A percentile compares a stretch with the other conserved stretches of the same genome.
Conservation (phyloP, 257 asterid genomes). For the Nicotiana obtusifolia region DNA sequence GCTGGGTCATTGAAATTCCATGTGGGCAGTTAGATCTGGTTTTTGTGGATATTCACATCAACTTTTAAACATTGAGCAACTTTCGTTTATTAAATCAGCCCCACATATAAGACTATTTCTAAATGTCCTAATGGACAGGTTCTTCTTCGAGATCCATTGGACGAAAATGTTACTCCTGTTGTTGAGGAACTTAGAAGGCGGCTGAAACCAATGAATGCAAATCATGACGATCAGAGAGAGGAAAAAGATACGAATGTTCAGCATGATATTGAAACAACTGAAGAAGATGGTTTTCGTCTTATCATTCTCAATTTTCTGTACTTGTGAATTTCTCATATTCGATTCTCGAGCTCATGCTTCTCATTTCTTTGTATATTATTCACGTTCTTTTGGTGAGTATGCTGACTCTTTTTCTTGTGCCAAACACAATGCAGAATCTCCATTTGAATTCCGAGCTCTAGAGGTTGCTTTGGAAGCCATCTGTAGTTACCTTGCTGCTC, state of each 20-base stretch:
- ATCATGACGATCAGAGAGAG: constrained; percentile 53
- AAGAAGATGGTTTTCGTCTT: constrained; percentile 66
- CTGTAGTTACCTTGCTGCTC: constrained; percentile 81
- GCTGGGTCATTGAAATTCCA: neutral
- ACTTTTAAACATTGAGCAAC: neutral
- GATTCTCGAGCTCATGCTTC: neutral
- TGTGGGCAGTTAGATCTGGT: neutral
- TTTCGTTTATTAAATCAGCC: neutral
- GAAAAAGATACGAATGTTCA: constrained; percentile 38
- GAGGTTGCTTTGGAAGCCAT: constrained; percentile 94
- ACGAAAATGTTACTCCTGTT: constrained; percentile 69
- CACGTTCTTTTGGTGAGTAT: neutral
- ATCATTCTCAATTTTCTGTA: neutral
- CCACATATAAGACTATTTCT: constrained; percentile 1
- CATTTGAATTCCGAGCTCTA: constrained; percentile 85
- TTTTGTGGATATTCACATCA: neutral
- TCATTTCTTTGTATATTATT: neutral
- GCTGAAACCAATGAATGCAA: constrained; percentile 41
- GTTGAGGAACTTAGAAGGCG: constrained; percentile 82
- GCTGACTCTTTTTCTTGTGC: constrained; percentile 14
- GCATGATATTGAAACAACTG: constrained; percentile 61
- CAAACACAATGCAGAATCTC: constrained; percentile 51
- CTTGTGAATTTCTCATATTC: neutral
- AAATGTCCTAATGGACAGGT: constrained; percentile 33
- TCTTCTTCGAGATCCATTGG: constrained; percentile 74